These are phyloP conservation scores for Tylopilus sp. DNA, from an alignment of 768 basidiomycete species.

Conservation along the genomic window DNA sequence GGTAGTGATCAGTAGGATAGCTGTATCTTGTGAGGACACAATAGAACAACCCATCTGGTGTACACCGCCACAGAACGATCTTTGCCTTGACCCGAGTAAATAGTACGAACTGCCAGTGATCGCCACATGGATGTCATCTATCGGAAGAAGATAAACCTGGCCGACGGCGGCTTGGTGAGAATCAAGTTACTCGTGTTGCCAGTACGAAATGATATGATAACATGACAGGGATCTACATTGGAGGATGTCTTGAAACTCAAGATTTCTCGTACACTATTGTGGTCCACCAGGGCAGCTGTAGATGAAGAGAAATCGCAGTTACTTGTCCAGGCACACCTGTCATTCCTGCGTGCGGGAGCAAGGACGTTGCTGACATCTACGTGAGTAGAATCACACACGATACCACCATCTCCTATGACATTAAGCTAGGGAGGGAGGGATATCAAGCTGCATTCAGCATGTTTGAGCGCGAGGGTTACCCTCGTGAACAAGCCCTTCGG, in stretches of 20 bases:
- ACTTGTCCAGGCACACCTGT: slow-evolving; percentile 56
- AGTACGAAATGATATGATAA: slow-evolving; percentile 6
- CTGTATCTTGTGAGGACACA: slow-evolving; percentile 15
- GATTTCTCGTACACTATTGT: slow-evolving; percentile 55
- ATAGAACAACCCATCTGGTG: slow-evolving; percentile 3
- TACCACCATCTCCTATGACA: background rate
- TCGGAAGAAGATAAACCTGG: slow-evolving; percentile 16
- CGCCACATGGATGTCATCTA: slow-evolving; percentile 17
- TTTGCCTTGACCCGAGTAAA: background rate
- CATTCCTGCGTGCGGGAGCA: slow-evolving; percentile 64
- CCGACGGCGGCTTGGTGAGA: slow-evolving; percentile 34
- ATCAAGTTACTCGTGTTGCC: background rate
- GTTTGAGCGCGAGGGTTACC: slow-evolving; percentile 50
- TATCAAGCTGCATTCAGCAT: slow-evolving; percentile 64
- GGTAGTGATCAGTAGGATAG: slow-evolving; percentile 22
- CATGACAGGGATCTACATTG: slow-evolving; percentile 57
- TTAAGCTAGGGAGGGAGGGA: slow-evolving; percentile 32
- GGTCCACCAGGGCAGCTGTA: slow-evolving; percentile 64
- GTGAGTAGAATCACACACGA: slow-evolving; percentile 33
- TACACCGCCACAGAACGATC: background rate
- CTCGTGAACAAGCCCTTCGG: slow-evolving; percentile 37
- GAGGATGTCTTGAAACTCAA: slow-evolving; percentile 48
- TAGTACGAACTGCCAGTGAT: background rate
- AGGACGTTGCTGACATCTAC: slow-evolving; percentile 66
- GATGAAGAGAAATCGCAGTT: slow-evolving; percentile 43